These are phyloP conservation scores for Capsella bursapastoris DNA, from an alignment of 345 rosid species.

Conservation along the genomic window DNA sequence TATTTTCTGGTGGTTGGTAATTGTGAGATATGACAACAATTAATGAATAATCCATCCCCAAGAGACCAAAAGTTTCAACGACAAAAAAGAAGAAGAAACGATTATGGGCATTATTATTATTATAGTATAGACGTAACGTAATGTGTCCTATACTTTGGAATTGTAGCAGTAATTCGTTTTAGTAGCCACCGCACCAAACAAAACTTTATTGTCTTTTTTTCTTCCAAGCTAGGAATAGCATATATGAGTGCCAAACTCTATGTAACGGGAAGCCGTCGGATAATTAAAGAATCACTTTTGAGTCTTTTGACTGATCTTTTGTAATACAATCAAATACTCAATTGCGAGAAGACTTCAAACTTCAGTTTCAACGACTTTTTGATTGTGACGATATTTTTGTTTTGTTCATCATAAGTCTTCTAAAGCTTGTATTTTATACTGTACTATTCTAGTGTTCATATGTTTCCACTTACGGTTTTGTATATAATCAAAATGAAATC, in stretches of 20 bases:
- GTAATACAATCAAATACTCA: background rate
- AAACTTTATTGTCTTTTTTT: no score
- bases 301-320: background rate
- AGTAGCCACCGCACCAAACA: no score
- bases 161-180: background rate
- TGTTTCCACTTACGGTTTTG: background rate
- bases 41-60: background rate
- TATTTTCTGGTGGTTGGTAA: background rate
- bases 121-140: background rate
- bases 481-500: background rate
- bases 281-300: conserved; percentile 12
- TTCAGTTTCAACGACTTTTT: conserved; percentile 14
- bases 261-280: conserved; percentile 1
- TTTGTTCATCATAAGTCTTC: background rate
- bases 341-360: conserved; percentile 11
- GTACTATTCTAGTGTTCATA: background rate
- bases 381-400: background rate
- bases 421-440: background rate
- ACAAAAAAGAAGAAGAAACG: background rate
- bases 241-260: conserved; percentile 7
- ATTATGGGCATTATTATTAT: background rate
- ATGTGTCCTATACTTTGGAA: background rate
- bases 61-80: background rate
- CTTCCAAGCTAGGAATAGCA: conserved; percentile 1
- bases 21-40: background rate